These are phyloP conservation scores for Aspergillus novoparasiticus DNA, from an alignment of 2,329 filamentous ascomycete genomes.

Conservation along the genomic window DNA sequence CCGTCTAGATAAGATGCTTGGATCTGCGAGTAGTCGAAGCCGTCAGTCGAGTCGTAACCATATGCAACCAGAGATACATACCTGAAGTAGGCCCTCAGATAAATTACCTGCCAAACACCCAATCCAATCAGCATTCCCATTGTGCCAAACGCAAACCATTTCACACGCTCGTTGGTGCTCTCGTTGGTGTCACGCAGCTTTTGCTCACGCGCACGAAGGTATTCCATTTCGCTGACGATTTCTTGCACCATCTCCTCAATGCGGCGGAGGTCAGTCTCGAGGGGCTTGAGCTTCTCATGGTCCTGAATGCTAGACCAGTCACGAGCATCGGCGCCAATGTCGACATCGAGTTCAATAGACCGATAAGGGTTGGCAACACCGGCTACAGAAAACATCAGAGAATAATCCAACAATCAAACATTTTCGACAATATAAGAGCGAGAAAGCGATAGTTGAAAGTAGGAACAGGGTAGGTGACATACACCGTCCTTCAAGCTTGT, in stretches of 20 bases:
- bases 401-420: not conserved
- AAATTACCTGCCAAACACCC: conserved; percentile 96
- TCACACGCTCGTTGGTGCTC: conserved; percentile 98
- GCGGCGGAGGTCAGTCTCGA: conserved; percentile 90
- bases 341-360: conserved; percentile 87
- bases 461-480: conserved; percentile 41
- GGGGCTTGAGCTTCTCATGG: conserved; percentile 94
- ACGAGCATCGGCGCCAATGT: conserved; percentile 95
- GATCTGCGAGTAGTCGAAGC: conserved; percentile 49
- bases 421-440: not conserved
- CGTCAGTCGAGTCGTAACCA: conserved; percentile 3
- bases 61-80: conserved; percentile 39
- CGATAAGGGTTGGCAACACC: conserved; percentile 58
- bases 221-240: conserved; percentile 94
- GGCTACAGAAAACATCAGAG: conserved; percentile 24
- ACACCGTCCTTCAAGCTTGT: conserved; percentile 69
- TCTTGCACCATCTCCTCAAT: conserved; percentile 90
- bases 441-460: not conserved
- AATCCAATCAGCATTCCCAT: conserved; percentile 88
- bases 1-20: conserved; percentile 66
- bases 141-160: conserved; percentile 95
- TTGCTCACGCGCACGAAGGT: conserved; percentile 85
- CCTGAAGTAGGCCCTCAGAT: conserved; percentile 95
- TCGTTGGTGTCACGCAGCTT: conserved; percentile 98
- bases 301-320: conserved; percentile 98